Conservation (phyloP, 2,329 filamentous ascomycete genomes). For the Aspergillus uvarum region DNA sequence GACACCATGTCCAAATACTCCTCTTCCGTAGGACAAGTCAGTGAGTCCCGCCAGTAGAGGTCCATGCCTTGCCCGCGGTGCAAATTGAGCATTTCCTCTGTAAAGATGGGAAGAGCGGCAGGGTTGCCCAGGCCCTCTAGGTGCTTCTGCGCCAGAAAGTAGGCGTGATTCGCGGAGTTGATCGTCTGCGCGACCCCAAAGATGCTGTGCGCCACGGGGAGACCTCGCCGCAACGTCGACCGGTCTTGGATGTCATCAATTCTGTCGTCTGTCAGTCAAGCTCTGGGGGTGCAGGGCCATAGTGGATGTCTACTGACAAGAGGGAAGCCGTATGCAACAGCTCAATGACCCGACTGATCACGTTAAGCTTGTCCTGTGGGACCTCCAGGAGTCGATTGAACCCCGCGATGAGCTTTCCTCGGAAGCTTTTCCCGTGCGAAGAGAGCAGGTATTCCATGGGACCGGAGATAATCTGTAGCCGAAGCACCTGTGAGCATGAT, state of each 20-base stretch:
- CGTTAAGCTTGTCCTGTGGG: slow-evolving; percentile 36
- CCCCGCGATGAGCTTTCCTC: slow-evolving; percentile 43
- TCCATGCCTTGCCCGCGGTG: slow-evolving; percentile 45
- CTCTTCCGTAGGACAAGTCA: slow-evolving; percentile 39
- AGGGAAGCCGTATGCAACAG: slow-evolving; percentile 48
- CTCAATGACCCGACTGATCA: slow-evolving; percentile 43
- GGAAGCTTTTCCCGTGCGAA: slow-evolving; percentile 45
- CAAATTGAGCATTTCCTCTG: slow-evolving; percentile 39
- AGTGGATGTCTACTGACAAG: slow-evolving; percentile 26
- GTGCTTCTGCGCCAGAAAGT: slow-evolving; percentile 38
- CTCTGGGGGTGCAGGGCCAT: too few species aligned
- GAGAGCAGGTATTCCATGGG: background rate
- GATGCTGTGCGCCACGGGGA: slow-evolving; percentile 49
- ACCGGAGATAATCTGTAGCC: too few species aligned
- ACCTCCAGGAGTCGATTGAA: slow-evolving; percentile 48
- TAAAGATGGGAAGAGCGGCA: slow-evolving; percentile 36
- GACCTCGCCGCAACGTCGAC: slow-evolving; percentile 47
- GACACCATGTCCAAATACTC: slow-evolving; percentile 46
- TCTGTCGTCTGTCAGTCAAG: slow-evolving; percentile 16
- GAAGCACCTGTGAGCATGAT: too few species aligned
- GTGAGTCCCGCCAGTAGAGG: slow-evolving; percentile 42
- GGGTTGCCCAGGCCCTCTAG: slow-evolving; percentile 31
- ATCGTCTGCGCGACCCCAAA: slow-evolving; percentile 52
- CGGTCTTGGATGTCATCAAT: slow-evolving; percentile 53
- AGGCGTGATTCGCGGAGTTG: slow-evolving; percentile 47